phyloP scores from a whole-genome alignment of 257 asterid genomes.

The Primulina eburnea region DNA sequence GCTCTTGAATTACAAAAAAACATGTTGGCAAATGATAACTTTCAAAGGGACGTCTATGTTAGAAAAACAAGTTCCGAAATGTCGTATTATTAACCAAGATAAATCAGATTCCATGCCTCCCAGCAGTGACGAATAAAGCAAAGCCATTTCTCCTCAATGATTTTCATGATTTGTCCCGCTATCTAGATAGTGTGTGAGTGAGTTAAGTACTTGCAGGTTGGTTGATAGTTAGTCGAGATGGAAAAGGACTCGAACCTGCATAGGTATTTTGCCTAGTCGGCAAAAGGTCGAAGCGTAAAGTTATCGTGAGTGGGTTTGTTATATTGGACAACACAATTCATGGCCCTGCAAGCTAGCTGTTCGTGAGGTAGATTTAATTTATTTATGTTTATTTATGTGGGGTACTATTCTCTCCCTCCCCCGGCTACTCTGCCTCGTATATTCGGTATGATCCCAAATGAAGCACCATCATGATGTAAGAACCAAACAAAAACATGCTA shows the following conservation, averaged over 20 bases:
- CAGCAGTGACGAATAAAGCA: slow-evolving; percentile 27
- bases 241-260: background rate
- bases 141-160: slow-evolving; percentile 29
- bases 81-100: slow-evolving; percentile 50
- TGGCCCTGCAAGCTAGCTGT: background rate
- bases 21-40: slow-evolving; percentile 86
- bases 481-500: too few species aligned
- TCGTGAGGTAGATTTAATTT: too few species aligned
- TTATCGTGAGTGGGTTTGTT: background rate
- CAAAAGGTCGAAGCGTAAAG: too few species aligned
- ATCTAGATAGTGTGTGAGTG: background rate
- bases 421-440: too few species aligned
- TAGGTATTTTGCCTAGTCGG: background rate
- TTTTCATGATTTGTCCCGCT: background rate
- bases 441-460: too few species aligned
- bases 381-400: background rate
- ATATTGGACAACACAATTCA: background rate
- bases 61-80: slow-evolving; percentile 67
- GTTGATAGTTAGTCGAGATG: background rate
- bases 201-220: background rate
- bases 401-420: too few species aligned
- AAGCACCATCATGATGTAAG: too few species aligned
- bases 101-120: slow-evolving; percentile 36
- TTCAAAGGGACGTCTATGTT: slow-evolving; percentile 87
- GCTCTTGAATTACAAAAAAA: slow-evolving; percentile 63